These are phyloP conservation scores for Elaeagnus macrophylla DNA, from an alignment of 306 rosid species.

Conservation along the genomic window DNA sequence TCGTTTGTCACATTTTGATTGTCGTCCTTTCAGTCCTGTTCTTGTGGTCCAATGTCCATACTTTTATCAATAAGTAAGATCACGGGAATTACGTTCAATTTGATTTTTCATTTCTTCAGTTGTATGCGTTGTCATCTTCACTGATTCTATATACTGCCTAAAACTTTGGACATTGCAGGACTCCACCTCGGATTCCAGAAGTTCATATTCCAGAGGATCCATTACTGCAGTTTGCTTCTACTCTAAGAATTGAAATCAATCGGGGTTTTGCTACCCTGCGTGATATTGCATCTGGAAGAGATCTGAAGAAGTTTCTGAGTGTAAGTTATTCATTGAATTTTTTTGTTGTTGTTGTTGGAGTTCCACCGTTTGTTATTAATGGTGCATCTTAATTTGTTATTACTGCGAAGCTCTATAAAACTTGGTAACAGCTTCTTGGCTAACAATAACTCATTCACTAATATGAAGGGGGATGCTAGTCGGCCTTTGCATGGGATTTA, in stretches of 20 bases:
- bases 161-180: constrained; percentile 31
- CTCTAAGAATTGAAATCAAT: constrained; percentile 61
- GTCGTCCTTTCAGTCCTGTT: constrained; percentile 58
- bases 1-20: constrained; percentile 53
- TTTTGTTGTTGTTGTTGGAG: too few relatives aligned
- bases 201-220: constrained; percentile 75
- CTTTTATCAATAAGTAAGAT: constrained; percentile 74
- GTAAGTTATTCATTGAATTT: constrained; percentile 31
- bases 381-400: too few relatives aligned
- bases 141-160: constrained; percentile 1
- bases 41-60: constrained; percentile 83
- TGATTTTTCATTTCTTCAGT: neutral
- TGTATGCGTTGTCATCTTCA: neutral
- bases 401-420: too few relatives aligned
- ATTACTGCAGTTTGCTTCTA: constrained; percentile 57
- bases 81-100: neutral
- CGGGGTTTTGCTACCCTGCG: constrained; percentile 47
- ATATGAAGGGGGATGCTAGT: too few relatives aligned
- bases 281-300: constrained; percentile 87
- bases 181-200: constrained; percentile 61
- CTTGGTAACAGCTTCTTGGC: too few relatives aligned
- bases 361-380: too few relatives aligned
- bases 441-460: too few relatives aligned
- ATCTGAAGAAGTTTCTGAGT: constrained; percentile 71
- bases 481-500: too few relatives aligned